A percentile compares a stretch with the other conserved stretches of the same genome.
These are phyloP conservation scores for Seiridium unicorne DNA, from an alignment of 2,329 filamentous ascomycete species.

Conservation along the genomic window DNA sequence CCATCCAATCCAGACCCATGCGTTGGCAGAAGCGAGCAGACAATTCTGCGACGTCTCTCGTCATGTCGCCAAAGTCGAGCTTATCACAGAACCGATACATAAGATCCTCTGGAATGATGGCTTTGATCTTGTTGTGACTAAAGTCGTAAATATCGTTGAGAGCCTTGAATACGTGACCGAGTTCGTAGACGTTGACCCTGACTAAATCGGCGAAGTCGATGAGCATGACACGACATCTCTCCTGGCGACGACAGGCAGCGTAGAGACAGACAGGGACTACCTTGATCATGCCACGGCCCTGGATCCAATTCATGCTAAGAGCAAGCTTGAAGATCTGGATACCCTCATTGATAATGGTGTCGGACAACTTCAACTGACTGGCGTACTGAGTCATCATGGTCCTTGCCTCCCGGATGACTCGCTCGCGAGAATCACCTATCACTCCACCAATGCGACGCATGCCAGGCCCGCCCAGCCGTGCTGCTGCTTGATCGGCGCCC, in stretches of 20 bases:
- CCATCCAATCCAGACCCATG: conserved; percentile 98
- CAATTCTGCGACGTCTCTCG: conserved; percentile 81
- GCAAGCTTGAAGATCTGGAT: conserved; percentile 76
- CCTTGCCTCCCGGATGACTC: conserved; percentile 57
- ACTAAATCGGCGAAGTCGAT: conserved; percentile 90
- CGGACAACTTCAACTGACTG: conserved; percentile 57
- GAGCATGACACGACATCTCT: conserved; percentile 82
- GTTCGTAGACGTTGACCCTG: conserved; percentile 84
- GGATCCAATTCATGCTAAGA: conserved; percentile 73
- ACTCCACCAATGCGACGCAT: conserved; percentile 58
- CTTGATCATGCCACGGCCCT: conserved; percentile 80
- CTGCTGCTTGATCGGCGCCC: conserved; percentile 79
- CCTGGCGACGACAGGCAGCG: conserved; percentile 76
- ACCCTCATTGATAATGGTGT: conserved; percentile 63
- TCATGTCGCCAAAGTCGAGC: conserved; percentile 83
- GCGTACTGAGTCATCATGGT: conserved; percentile 62
- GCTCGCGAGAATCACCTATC: conserved; percentile 55
- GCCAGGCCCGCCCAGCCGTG: conserved; percentile 64
- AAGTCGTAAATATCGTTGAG: conserved; percentile 71
- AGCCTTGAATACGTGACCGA: conserved; percentile 87
- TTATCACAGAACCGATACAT: conserved; percentile 89
- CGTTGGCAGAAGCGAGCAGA: conserved; percentile 84
- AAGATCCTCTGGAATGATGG: conserved; percentile 83
- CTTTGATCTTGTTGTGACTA: conserved; percentile 55
- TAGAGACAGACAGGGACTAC: conserved; percentile 93